These are phyloP conservation scores for Orbilia javanica DNA, from an alignment of 2,329 filamentous ascomycete species.

Conservation along the genomic window DNA sequence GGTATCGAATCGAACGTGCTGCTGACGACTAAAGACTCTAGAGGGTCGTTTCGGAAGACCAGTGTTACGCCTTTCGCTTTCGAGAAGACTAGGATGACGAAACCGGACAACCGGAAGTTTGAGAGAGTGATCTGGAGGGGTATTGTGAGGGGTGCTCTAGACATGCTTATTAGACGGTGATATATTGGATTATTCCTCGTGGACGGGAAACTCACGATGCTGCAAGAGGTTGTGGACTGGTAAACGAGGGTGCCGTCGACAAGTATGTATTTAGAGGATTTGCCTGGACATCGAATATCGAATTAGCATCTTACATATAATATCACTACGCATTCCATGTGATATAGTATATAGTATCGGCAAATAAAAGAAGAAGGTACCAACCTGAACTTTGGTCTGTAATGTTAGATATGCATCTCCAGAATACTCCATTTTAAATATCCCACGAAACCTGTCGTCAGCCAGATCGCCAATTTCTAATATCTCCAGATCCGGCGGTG, in stretches of 20 bases:
- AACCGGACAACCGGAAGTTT: slow-evolving; percentile 93
- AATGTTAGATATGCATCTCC: slow-evolving; percentile 96
- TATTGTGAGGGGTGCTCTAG: slow-evolving; percentile 85
- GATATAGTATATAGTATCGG: neutral
- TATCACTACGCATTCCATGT: neutral
- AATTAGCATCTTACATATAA: slow-evolving; percentile 14
- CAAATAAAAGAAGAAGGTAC: neutral
- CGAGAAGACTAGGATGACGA: slow-evolving; percentile 97
- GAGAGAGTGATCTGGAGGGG: slow-evolving; percentile 97
- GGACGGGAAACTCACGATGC: slow-evolving; percentile 71
- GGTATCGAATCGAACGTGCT: slow-evolving; percentile 99
- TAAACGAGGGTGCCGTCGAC: slow-evolving; percentile 89
- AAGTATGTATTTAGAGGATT: slow-evolving; percentile 98
- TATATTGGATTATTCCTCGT: neutral
- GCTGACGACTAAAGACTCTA: slow-evolving; percentile 97
- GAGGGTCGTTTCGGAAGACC: slow-evolving; percentile 96
- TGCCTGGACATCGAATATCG: slow-evolving; percentile 70
- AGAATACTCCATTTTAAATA: slow-evolving; percentile 99
- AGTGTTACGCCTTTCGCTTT: slow-evolving; percentile 96
- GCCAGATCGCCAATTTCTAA: slow-evolving; percentile 97
- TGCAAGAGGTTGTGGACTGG: slow-evolving; percentile 90
- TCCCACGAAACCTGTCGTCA: slow-evolving; percentile 95
- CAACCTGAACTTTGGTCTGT: slow-evolving; percentile 90
- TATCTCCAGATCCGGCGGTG: slow-evolving; percentile 95
- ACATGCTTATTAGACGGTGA: slow-evolving; percentile 14